These are phyloP conservation scores for Caryopteris hybrid DNA, from an alignment of 305 asterid species.

Conservation along the genomic window DNA sequence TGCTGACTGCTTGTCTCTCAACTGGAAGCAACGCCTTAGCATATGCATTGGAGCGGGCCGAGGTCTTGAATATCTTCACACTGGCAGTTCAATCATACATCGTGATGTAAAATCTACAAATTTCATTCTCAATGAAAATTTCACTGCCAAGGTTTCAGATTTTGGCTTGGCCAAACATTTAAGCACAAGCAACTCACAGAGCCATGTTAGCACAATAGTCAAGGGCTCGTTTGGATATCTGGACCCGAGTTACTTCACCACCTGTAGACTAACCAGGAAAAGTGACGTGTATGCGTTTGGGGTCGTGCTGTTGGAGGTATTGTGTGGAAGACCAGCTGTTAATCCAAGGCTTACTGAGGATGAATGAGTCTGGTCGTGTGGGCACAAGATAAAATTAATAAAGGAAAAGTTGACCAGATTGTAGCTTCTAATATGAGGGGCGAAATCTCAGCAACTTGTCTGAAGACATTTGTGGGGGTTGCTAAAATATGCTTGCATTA, in stretches of 20 bases:
- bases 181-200: neutral
- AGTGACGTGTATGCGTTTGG: slow-evolving; percentile 43
- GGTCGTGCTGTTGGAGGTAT: slow-evolving; percentile 35
- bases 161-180: slow-evolving; percentile 40
- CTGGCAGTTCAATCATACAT: slow-evolving; percentile 32
- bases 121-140: slow-evolving; percentile 33
- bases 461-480: slow-evolving; percentile 4
- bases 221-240: slow-evolving; percentile 24
- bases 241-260: slow-evolving; percentile 29
- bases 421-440: slow-evolving; percentile 24
- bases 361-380: slow-evolving; percentile 12
- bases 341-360: slow-evolving; percentile 18
- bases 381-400: slow-evolving; percentile 17
- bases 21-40: slow-evolving; percentile 35
- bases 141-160: slow-evolving; percentile 36
- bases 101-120: slow-evolving; percentile 41
- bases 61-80: slow-evolving; percentile 46
- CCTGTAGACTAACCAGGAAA: slow-evolving; percentile 20
- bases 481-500: neutral
- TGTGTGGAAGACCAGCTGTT: slow-evolving; percentile 37
- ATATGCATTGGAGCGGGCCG: slow-evolving; percentile 50
- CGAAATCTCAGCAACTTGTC: slow-evolving; percentile 20
- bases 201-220: neutral
- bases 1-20: neutral
- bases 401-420: slow-evolving; percentile 24